Base-by-base conservation (phyloP, 495 filamentous ascomycete genomes). In the Penicillium malachiteum region DNA sequence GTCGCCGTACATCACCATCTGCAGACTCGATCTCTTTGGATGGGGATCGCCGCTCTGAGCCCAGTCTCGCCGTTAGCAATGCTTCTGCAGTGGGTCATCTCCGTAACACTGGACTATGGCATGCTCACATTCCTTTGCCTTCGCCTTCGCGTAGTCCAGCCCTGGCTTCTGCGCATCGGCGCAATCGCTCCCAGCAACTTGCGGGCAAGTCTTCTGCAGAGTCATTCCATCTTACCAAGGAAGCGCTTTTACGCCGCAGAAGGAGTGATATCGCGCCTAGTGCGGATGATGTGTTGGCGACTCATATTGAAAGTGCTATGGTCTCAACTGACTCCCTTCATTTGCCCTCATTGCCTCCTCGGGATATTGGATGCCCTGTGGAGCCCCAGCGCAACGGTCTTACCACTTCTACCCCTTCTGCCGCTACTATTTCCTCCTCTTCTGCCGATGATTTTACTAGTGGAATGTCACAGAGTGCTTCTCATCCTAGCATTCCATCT, bases 401-500 rank as follows among this genome's bases (percentile, higher is more conserved):
- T 32, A 74, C 78, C 16, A 76, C 80, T 3, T 86, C 81, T 18
- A 85, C 82, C 5, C 77, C 79, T 13, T 86, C 79, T 33, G 75
- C 79, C 7, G 68, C 71, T 17, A 83, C 80, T 41, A 77, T 83
- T 1, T 75, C 77, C 16, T 77, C 78, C 5, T 74, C 75, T 1
- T 78, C 77, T 18, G 70, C 71, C 13, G 81, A 82, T 53, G 78
- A 83, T 41, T 75, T 78, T 51, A 73, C 78, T 8, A 84, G 84
- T 18, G 78, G 72, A 48, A 84, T 81, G 69, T 79, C 81, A 26
- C 81, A 81, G 38, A 88, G 84, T 64, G 83, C 80, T 37, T 89
- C 87, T 13, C 86, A 90, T 57, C 87, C 88, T 12, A 90, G 87
- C 40, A 79, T 92, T 6, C 88, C 88, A 3, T 88, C 88, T 38